Evolutionary conservation across 257 asterid species (phyloP).

Genomic region (Jaltomata sinuosa): DNA sequence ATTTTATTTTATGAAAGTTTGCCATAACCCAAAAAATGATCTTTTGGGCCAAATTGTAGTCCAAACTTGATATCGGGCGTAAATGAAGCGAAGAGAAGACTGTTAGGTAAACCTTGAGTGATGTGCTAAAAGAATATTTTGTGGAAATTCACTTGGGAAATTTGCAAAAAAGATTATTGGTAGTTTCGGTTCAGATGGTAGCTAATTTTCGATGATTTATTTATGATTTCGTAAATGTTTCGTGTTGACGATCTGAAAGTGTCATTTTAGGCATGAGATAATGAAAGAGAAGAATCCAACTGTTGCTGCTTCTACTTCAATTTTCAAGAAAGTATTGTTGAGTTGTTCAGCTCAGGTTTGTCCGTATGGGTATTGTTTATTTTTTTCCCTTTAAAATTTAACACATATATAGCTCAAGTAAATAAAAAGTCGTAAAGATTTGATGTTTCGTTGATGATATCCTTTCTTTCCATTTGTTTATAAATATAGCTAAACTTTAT

Average conservation of each 20-base stretch:
- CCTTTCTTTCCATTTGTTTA: too few relatives aligned
- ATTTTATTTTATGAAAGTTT: too few relatives aligned
- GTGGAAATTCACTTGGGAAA: too few relatives aligned
- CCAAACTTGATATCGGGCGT: too few relatives aligned
- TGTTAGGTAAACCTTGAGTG: too few relatives aligned
- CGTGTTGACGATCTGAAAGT: not conserved
- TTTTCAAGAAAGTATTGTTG: constrained; percentile 52
- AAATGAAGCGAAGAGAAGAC: too few relatives aligned
- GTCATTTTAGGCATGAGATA: constrained; percentile 15
- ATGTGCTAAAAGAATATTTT: too few relatives aligned
- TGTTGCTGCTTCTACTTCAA: constrained; percentile 44
- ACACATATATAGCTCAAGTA: not conserved
- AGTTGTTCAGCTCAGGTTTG: constrained; percentile 78
- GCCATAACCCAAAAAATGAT: too few relatives aligned
- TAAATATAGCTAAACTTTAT: not conserved
- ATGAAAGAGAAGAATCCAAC: constrained; percentile 73
- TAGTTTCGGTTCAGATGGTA: too few relatives aligned
- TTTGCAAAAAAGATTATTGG: too few relatives aligned
- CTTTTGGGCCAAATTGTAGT: too few relatives aligned
- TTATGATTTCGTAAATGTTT: not conserved
- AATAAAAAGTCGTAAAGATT: not conserved
- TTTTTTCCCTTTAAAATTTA: not conserved
- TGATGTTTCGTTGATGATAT: not conserved
- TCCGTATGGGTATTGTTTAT: not conserved
- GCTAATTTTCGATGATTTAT: too few relatives aligned